These are phyloP conservation scores for Carnegiea gigantea DNA, from an alignment of 179 eudicot genomes.

Conservation along the genomic window DNA sequence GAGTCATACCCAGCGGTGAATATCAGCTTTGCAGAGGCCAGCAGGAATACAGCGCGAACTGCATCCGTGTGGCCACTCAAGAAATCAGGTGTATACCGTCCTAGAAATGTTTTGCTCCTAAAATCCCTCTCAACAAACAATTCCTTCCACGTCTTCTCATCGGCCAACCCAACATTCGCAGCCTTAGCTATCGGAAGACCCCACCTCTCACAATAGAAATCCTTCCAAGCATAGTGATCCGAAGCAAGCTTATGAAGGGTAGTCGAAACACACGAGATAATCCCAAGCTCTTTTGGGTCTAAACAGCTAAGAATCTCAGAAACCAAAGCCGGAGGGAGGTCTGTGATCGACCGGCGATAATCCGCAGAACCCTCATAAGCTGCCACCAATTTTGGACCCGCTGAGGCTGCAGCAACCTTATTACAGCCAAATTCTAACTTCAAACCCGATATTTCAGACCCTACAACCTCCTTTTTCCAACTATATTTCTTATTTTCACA, in stretches of 20 bases:
- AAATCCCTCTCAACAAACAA: conserved; percentile 89
- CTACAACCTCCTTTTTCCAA: conserved; percentile 29
- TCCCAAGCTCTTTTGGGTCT: conserved; percentile 90
- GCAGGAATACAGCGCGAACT: conserved; percentile 61
- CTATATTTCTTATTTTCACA: conserved; percentile 26
- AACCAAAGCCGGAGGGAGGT: conserved; percentile 74
- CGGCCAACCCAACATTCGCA: conserved; percentile 34
- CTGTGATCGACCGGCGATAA: conserved; percentile 53
- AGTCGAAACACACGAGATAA: conserved; percentile 80
- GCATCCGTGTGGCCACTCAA: conserved; percentile 77
- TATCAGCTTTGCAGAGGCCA: conserved; percentile 72
- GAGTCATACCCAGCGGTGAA: conserved; percentile 93
- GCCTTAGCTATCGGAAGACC: conserved; percentile 58
- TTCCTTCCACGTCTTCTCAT: conserved; percentile 89
- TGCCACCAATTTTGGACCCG: conserved; percentile 29
- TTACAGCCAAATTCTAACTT: conserved; percentile 28
- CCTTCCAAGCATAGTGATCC: conserved; percentile 84
- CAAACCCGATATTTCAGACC: conserved; percentile 24
- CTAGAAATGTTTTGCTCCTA: conserved; percentile 72
- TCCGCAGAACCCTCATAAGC: conserved; percentile 37
- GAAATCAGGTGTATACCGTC: conserved; percentile 64
- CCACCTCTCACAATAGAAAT: conserved; percentile 89
- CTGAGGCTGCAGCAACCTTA: conserved; percentile 24
- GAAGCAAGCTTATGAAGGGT: conserved; percentile 64
- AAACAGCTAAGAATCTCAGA: conserved; percentile 87